Evolutionary conservation across 371 early-diverging fungal species (phyloP).

Genomic region (Syncephalastrum monosporum): DNA sequence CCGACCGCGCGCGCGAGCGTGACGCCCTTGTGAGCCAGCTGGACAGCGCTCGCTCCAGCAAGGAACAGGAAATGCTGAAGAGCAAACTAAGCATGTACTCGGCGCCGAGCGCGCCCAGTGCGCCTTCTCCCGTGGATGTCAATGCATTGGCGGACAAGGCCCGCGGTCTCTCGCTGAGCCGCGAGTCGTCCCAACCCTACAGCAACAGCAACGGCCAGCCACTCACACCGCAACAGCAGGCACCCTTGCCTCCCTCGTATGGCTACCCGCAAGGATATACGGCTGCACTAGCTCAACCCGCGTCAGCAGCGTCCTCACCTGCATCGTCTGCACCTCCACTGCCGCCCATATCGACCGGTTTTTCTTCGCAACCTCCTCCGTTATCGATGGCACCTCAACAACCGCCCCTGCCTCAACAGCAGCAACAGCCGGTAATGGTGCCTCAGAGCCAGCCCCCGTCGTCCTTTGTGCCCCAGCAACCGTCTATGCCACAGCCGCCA

Average conservation of each 20-base stretch:
- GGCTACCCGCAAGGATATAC: constrained; percentile 20
- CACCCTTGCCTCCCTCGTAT: constrained; percentile 29
- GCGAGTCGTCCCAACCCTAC: too few relatives aligned
- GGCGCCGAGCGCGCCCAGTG: constrained; percentile 7
- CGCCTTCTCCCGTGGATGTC: too few relatives aligned
- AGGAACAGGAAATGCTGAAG: constrained; percentile 68
- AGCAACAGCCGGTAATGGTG: too few relatives aligned
- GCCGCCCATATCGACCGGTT: too few relatives aligned
- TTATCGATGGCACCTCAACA: neutral
- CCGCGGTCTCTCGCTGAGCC: too few relatives aligned
- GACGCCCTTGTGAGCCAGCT: constrained; percentile 56
- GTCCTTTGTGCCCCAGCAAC: neutral
- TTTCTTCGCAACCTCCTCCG: too few relatives aligned
- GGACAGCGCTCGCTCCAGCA: constrained; percentile 56
- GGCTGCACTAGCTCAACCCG: constrained; percentile 15
- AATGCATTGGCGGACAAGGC: too few relatives aligned
- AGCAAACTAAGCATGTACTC: constrained; percentile 58
- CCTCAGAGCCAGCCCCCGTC: neutral
- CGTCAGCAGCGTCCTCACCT: constrained; percentile 13
- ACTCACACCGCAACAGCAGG: neutral
- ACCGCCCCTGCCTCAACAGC: neutral
- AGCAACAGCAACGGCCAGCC: neutral
- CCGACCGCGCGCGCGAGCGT: constrained; percentile 67
- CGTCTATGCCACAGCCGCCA: constrained; percentile 2
- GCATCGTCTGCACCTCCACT: too few relatives aligned